Conservation (phyloP, 495 filamentous ascomycete species). For the Xylaria curta region DNA sequence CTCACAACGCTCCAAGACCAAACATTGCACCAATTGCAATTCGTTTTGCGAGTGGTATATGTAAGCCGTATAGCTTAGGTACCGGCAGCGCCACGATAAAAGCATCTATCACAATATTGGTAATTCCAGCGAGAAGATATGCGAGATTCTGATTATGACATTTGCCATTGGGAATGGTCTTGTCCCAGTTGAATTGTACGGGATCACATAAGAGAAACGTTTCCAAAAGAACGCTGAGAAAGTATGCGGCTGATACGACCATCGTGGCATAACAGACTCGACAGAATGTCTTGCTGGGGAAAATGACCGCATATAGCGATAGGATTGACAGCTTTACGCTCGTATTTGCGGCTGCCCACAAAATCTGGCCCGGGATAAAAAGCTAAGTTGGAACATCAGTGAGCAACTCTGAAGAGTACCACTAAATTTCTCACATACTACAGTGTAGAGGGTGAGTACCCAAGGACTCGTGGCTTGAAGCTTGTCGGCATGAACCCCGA, state of each 20-base stretch:
- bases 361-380: slow-evolving; percentile 35
- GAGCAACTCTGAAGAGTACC: neutral
- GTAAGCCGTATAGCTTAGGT: slow-evolving; percentile 1
- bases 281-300: neutral
- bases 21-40: slow-evolving; percentile 7
- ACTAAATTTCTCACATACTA: too few relatives aligned
- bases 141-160: neutral
- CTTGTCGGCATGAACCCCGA: neutral
- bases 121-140: neutral
- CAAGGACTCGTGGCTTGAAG: neutral
- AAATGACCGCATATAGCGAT: slow-evolving; percentile 24
- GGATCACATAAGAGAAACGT: slow-evolving; percentile 1
- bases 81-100: neutral
- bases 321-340: slow-evolving; percentile 23
- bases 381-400: slow-evolving; percentile 19
- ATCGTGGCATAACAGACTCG: neutral
- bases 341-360: slow-evolving; percentile 23
- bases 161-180: neutral
- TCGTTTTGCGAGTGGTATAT: neutral
- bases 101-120: slow-evolving; percentile 7
- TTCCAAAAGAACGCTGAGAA: neutral
- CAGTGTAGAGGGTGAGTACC: neutral
- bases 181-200: slow-evolving; percentile 10
- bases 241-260: neutral
- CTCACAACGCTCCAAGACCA: slow-evolving; percentile 4